Base-by-base conservation (phyloP, 768 basidiomycete species). In the Termitomyces sp. region DNA sequence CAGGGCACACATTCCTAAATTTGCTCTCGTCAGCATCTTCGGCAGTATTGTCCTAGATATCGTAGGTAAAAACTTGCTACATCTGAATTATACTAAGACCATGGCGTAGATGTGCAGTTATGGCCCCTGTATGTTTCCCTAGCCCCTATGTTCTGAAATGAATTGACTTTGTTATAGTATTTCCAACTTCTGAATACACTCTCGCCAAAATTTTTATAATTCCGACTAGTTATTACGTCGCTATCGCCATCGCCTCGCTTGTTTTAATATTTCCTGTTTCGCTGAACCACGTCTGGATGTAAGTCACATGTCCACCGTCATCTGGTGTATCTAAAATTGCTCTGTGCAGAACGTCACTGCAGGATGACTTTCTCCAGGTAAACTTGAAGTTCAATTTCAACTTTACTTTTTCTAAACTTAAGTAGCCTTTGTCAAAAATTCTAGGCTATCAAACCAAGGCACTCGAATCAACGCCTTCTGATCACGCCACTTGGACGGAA, bases 11-110 rank as follows among this genome's bases (percentile, higher is more conserved):
- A 55, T 70, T 4, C 77, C 77, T n/a, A 74, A 70, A 53, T 66
- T 79, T 7, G 55, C 67, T 8, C 59, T 78, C 7, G 47, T 76
- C 21, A 70, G 71, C n/a, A 71, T 77, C 22, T 76, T 77, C 49
- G 76, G 73, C 3, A 71, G 65, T 17, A 78, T 79, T 26, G 74
- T 75, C 6, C 48, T 79, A 41, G 76, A 78, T 59, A 68, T 76
- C 28, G 69, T 75, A 50, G 53, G 57, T 51, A 26, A 32, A 17
- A 2, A 21, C 15, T 57, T 38, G 1, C 43, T 10, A 12, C 9
- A 34, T 40, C 37, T 14, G 4, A 35, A 19, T 45, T 28, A 42
- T 11, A 28, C 38, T 48, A 19, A 56, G 14, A 32, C 15, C n/a
- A 42, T 37, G 2, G 51, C 12, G 48, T 50, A 74, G 72, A 68